Conservation (phyloP, 495 filamentous ascomycete species). For the Talaromyces trachyspermus region DNA sequence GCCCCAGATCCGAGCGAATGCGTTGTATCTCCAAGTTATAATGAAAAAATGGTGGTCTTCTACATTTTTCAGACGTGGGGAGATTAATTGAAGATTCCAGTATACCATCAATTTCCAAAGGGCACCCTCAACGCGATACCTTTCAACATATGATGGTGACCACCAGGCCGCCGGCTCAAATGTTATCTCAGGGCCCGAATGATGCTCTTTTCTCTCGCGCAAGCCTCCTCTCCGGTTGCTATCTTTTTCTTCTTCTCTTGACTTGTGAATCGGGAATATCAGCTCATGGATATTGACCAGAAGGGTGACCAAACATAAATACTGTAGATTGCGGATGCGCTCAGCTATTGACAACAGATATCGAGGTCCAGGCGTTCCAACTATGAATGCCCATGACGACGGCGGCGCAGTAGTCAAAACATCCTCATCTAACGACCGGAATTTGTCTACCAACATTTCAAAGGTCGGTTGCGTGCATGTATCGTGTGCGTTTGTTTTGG, state of each 20-base stretch:
- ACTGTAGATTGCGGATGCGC: not conserved
- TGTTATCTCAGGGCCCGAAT: not conserved
- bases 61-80: not conserved
- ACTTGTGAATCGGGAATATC: not conserved
- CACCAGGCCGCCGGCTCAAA: not conserved
- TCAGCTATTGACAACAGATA: slow-evolving; percentile 1
- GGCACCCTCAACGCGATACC: not conserved
- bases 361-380: not conserved
- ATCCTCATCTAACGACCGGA: not conserved
- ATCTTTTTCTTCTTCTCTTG: not conserved
- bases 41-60: not conserved
- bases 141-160: not conserved
- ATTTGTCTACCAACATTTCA: not conserved
- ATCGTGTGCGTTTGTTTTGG: not conserved
- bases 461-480: not conserved
- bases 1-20: not conserved
- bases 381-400: not conserved
- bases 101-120: not conserved
- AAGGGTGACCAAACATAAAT: not conserved
- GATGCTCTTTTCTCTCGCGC: not conserved
- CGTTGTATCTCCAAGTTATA: not conserved
- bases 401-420: not conserved
- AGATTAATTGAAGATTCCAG: not conserved
- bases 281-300: not conserved
- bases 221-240: not conserved